phyloP scores from a whole-genome alignment of 768 basidiomycete species.

The Cubamyces sp. region DNA sequence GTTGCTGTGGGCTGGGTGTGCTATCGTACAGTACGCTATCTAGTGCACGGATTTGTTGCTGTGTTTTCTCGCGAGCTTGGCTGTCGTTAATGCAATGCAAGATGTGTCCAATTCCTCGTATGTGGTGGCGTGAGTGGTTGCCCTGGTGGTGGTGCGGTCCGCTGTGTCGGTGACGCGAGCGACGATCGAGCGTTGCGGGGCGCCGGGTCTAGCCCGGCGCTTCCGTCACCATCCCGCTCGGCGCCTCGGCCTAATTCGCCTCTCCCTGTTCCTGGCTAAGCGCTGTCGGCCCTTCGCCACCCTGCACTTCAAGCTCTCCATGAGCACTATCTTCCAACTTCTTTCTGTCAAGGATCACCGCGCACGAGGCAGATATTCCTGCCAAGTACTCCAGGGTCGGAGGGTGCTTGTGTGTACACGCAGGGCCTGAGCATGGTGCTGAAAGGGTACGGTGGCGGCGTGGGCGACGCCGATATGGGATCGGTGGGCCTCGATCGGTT shows the following conservation, averaged over 20 bases:
- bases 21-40: conserved; percentile 16
- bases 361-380: no score
- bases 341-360: no score
- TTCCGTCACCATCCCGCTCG: conserved; percentile 3
- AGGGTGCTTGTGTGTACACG: no score
- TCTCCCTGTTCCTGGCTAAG: conserved; percentile 5
- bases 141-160: background rate
- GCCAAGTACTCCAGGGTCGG: no score
- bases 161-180: conserved; percentile 3
- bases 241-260: background rate
- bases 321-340: no score
- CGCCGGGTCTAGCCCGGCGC: conserved; percentile 8
- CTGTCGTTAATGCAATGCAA: background rate
- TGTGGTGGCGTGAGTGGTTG: background rate
- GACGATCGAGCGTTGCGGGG: conserved; percentile 8
- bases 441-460: no score
- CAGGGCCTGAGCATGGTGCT: no score
- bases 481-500: no score
- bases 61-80: background rate
- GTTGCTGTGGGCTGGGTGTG: background rate
- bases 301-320: no score
- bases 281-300: no score
- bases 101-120: background rate
- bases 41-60: conserved; percentile 1
- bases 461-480: no score